These are phyloP conservation scores for Huntiella savannae DNA, from an alignment of 2,329 filamentous ascomycete species.

Conservation along the genomic window DNA sequence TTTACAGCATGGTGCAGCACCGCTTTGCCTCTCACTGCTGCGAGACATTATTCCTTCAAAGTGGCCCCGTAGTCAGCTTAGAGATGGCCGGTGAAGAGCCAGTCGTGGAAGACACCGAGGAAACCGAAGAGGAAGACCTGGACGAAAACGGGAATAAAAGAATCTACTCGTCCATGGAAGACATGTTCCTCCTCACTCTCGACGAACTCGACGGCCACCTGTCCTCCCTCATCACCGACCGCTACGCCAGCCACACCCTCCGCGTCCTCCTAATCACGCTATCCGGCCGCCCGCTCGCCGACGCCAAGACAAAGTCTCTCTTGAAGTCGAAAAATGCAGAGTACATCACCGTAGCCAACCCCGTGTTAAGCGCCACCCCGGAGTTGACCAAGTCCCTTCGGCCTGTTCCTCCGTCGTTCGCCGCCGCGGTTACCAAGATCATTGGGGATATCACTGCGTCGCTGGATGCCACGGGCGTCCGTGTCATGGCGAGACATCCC, in stretches of 20 bases:
- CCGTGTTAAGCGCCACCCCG: constrained; percentile 29
- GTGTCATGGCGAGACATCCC: constrained; percentile 70
- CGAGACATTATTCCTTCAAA: constrained; percentile 74
- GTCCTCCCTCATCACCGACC: constrained; percentile 66
- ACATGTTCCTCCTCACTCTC: constrained; percentile 62
- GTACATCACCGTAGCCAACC: constrained; percentile 42
- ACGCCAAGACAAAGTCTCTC: constrained; percentile 48
- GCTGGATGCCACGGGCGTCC: constrained; percentile 61
- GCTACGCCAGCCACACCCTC: constrained; percentile 77
- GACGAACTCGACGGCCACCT: constrained; percentile 78
- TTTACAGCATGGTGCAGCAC: constrained; percentile 78
- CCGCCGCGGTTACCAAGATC: constrained; percentile 59
- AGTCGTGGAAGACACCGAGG: constrained; percentile 19
- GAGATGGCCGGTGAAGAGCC: constrained; percentile 40
- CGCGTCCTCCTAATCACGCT: constrained; percentile 72
- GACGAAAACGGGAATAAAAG: constrained; percentile 8
- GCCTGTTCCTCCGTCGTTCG: constrained; percentile 62
- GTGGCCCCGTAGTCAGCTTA: constrained; percentile 57
- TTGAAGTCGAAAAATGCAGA: constrained; percentile 89
- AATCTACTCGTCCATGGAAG: constrained; percentile 53
- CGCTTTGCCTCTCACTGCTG: constrained; percentile 95
- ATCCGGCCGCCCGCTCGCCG: constrained; percentile 61
- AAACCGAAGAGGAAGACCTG: constrained; percentile 12
- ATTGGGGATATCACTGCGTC: constrained; percentile 56
- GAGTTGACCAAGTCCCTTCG: constrained; percentile 25